phyloP scores from a whole-genome alignment of 192 early-diverging fungal genomes.

The Coemansia sp. region DNA sequence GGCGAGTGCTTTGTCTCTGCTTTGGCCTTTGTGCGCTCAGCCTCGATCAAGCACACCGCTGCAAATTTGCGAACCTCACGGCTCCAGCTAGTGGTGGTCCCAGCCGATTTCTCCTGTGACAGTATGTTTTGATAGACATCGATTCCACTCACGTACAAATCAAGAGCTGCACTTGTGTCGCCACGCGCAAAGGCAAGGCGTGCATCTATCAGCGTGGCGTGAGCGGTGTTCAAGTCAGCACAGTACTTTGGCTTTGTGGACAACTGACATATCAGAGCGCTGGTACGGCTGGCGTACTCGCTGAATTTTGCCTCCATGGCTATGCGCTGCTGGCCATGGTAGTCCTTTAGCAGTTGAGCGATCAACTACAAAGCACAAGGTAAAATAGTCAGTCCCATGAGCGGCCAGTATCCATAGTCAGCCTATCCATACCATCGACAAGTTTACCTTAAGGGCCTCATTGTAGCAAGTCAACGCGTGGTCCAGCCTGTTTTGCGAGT shows the following conservation, averaged over 20 bases:
- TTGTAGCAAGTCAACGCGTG: constrained; percentile 33
- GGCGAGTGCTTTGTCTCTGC: not conserved
- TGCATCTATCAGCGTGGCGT: constrained; percentile 15
- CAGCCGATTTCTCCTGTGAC: constrained; percentile 11
- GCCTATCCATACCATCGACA: not conserved
- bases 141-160: constrained; percentile 26
- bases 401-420: not conserved
- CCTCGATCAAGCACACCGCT: constrained; percentile 20
- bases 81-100: constrained; percentile 7
- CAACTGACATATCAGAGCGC: constrained; percentile 22
- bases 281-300: constrained; percentile 36
- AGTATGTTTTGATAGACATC: constrained; percentile 37
- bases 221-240: constrained; percentile 17
- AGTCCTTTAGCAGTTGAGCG: constrained; percentile 10
- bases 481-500: constrained; percentile 11
- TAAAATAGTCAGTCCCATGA: not conserved
- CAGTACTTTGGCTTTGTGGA: constrained; percentile 8
- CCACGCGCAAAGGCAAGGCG: constrained; percentile 14
- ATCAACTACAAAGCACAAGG: constrained; percentile 16
- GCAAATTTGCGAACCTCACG: constrained; percentile 42
- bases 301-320: constrained; percentile 33
- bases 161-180: constrained; percentile 14
- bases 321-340: constrained; percentile 2
- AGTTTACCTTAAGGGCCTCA: constrained; percentile 5
- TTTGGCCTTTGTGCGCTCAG: constrained; percentile 25